Conservation (phyloP, 495 filamentous ascomycete species). For the Cetradonia linearis region DNA sequence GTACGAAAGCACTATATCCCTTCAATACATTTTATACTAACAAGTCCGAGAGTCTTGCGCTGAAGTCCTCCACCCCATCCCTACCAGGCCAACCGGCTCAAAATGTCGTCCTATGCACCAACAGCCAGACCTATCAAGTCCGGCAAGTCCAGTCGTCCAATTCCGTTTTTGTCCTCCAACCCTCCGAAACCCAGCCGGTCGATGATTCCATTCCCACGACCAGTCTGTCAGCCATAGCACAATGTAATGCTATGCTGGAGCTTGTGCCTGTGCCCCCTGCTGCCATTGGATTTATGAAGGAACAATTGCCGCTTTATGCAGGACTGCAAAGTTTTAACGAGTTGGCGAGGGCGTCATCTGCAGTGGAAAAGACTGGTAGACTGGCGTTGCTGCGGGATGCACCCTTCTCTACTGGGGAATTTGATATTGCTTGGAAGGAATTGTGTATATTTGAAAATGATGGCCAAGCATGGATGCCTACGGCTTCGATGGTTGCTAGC, state of each 20-base stretch:
- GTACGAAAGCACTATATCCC: constrained; percentile 35
- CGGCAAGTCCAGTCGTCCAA: constrained; percentile 91
- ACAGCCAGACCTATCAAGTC: constrained; percentile 60
- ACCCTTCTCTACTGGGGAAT: constrained; percentile 38
- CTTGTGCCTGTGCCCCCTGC: constrained; percentile 36
- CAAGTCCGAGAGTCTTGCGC: constrained; percentile 44
- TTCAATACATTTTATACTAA: constrained; percentile 8
- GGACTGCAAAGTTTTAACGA: constrained; percentile 24
- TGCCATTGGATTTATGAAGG: constrained; percentile 30
- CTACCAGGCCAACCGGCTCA: constrained; percentile 35
- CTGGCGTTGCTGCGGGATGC: constrained; percentile 34
- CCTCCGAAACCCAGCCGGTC: constrained; percentile 32
- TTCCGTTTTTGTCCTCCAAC: constrained; percentile 59
- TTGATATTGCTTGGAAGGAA: constrained; percentile 38
- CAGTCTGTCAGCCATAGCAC: constrained; percentile 52
- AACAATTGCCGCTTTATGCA: constrained; percentile 29
- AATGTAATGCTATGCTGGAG: constrained; percentile 66
- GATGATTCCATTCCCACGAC: constrained; percentile 28
- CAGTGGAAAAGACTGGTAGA: constrained; percentile 16
- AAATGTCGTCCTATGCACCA: constrained; percentile 64
- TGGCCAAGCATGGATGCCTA: constrained; percentile 34
- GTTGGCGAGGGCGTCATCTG: constrained; percentile 20
- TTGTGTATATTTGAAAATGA: constrained; percentile 40
- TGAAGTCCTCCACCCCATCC: constrained; percentile 44
- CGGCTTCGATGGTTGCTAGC: constrained; percentile 31